Evolutionary conservation across 208 protist species (phyloP).

Genomic region (Trypanosoma cruzi): DNA sequence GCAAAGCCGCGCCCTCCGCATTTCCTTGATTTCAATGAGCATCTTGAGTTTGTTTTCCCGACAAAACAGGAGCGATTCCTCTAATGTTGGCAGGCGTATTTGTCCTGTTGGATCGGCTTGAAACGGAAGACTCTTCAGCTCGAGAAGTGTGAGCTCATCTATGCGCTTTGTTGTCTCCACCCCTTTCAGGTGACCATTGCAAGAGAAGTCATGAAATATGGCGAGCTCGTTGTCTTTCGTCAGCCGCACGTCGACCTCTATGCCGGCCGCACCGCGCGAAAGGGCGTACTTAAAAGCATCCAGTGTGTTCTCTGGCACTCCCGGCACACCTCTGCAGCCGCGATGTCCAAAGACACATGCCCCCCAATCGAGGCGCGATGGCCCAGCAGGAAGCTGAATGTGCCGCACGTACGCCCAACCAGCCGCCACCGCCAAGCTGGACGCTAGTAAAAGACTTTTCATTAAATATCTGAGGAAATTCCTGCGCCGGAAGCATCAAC

Average conservation of each 20-base stretch:
- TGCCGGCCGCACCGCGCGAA: slow-evolving; percentile 58
- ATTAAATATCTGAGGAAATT: slow-evolving; percentile 12
- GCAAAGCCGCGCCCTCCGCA: slow-evolving; percentile 50
- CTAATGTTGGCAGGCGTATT: slow-evolving; percentile 81
- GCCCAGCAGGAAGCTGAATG: slow-evolving; percentile 74
- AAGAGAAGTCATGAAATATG: slow-evolving; percentile 79
- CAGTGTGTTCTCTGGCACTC: slow-evolving; percentile 88
- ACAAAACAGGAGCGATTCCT: slow-evolving; percentile 85
- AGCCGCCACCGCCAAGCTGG: slow-evolving; percentile 44
- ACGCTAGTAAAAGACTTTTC: slow-evolving; percentile 32
- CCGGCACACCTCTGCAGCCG: slow-evolving; percentile 69
- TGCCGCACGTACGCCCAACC: slow-evolving; percentile 73
- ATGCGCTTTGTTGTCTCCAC: slow-evolving; percentile 53
- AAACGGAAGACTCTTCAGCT: slow-evolving; percentile 70
- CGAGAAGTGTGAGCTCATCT: slow-evolving; percentile 70
- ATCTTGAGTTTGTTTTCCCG: slow-evolving; percentile 73
- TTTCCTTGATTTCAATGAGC: slow-evolving; percentile 91
- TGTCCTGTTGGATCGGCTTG: slow-evolving; percentile 63
- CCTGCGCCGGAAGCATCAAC: not conserved
- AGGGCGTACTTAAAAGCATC: slow-evolving; percentile 87
- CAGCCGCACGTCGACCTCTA: slow-evolving; percentile 89
- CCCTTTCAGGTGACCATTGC: slow-evolving; percentile 43
- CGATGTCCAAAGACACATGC: slow-evolving; percentile 89
- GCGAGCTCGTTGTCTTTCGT: slow-evolving; percentile 86
- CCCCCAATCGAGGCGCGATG: slow-evolving; percentile 74